Conservation (phyloP, 2,329 filamentous ascomycete species). For the Byssochlamys sp. region DNA sequence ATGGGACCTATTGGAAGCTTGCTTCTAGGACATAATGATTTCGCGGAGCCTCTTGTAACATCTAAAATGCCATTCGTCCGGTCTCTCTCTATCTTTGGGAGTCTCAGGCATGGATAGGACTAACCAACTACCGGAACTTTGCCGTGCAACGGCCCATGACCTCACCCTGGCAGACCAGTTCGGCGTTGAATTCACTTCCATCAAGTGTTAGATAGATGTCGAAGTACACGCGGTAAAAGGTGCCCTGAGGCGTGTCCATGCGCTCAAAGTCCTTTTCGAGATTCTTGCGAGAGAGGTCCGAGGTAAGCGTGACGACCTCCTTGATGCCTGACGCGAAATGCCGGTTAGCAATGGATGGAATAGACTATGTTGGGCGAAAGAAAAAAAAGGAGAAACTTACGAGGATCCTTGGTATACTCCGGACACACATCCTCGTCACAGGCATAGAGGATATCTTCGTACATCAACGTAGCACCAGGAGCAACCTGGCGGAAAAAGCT, state of each 20-base stretch:
- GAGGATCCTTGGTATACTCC: constrained; percentile 97
- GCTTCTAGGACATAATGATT: neutral
- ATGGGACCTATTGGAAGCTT: neutral
- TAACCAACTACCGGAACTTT: constrained; percentile 56
- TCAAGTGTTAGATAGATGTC: constrained; percentile 82
- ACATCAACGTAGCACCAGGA: constrained; percentile 94
- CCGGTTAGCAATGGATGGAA: constrained; percentile 1
- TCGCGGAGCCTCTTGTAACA: neutral
- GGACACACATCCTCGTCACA: constrained; percentile 97
- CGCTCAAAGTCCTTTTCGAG: constrained; percentile 98
- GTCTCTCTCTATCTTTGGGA: neutral
- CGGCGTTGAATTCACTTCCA: constrained; percentile 93
- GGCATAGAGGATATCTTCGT: constrained; percentile 94
- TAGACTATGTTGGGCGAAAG: neutral
- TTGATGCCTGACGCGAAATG: constrained; percentile 67
- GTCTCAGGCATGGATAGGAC: neutral
- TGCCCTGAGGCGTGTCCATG: constrained; percentile 97
- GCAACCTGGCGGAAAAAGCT: constrained; percentile 97
- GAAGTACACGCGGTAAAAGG: constrained; percentile 71
- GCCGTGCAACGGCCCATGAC: constrained; percentile 96
- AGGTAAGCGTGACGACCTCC: constrained; percentile 94
- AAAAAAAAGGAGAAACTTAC: constrained; percentile 52
- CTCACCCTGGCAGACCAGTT: constrained; percentile 97
- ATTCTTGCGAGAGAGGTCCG: constrained; percentile 93
- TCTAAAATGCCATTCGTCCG: neutral